Conservation (phyloP, 2,329 filamentous ascomycete species). For the Pseudopyrenochaeta lycopersici region DNA sequence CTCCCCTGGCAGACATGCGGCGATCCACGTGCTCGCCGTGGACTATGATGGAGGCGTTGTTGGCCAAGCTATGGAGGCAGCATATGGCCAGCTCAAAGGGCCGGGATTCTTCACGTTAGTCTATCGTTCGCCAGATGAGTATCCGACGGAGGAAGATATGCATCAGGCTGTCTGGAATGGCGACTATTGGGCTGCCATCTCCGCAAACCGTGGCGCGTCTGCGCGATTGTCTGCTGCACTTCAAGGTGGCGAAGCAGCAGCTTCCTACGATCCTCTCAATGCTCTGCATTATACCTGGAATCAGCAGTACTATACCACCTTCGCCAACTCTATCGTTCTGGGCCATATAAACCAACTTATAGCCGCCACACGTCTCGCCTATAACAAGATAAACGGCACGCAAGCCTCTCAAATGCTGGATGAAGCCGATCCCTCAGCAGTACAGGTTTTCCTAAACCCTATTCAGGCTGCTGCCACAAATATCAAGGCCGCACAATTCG, state of each 20-base stretch:
- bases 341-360: conserved; percentile 45
- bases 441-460: conserved; percentile 51
- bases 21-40: conserved; percentile 36
- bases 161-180: conserved; percentile 33
- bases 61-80: conserved; percentile 26
- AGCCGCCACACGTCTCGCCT: conserved; percentile 44
- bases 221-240: conserved; percentile 48
- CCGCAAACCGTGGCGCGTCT: conserved; percentile 47
- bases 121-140: conserved; percentile 21
- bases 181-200: conserved; percentile 42
- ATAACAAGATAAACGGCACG: conserved; percentile 46
- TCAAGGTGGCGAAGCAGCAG: conserved; percentile 39
- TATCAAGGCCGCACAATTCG: conserved; percentile 54
- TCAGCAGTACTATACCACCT: conserved; percentile 54
- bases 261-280: conserved; percentile 47
- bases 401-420: conserved; percentile 33
- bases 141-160: conserved; percentile 26
- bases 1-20: conserved; percentile 20
- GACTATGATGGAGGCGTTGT: conserved; percentile 40
- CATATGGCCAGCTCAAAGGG: conserved; percentile 30
- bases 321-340: conserved; percentile 47
- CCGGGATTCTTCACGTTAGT: conserved; percentile 29
- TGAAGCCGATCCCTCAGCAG: conserved; percentile 37
- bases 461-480: conserved; percentile 49
- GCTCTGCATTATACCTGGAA: conserved; percentile 57